Evolutionary conservation across 371 early-diverging fungal species (phyloP).

Genomic region (Apophysomyces sp.): DNA sequence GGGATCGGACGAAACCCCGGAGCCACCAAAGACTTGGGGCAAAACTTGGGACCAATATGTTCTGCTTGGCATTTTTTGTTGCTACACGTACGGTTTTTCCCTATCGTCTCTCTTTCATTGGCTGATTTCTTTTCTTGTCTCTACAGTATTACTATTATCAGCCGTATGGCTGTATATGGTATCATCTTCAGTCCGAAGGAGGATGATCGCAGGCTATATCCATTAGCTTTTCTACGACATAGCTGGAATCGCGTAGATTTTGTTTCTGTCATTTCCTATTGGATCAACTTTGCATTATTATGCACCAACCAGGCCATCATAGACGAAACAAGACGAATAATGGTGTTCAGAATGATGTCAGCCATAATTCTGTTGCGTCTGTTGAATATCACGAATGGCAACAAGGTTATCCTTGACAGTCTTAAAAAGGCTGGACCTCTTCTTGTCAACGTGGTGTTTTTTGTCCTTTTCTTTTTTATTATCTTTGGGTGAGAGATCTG

Average conservation of each 20-base stretch:
- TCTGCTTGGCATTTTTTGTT: constrained; percentile 50
- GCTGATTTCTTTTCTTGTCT: neutral
- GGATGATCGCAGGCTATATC: constrained; percentile 11
- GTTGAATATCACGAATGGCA: constrained; percentile 61
- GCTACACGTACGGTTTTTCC: constrained; percentile 54
- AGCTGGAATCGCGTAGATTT: constrained; percentile 72
- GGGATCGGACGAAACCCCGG: constrained; percentile 26
- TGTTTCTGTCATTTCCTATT: constrained; percentile 56
- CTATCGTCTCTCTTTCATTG: neutral
- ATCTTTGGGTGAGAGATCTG: constrained; percentile 54
- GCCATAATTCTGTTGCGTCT: constrained; percentile 58
- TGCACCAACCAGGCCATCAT: constrained; percentile 32
- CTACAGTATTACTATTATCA: constrained; percentile 35
- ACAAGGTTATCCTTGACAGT: constrained; percentile 59
- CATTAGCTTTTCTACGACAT: constrained; percentile 60
- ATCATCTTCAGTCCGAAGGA: constrained; percentile 36
- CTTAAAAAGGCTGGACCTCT: constrained; percentile 64
- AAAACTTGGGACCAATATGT: constrained; percentile 58
- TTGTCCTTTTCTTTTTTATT: constrained; percentile 64
- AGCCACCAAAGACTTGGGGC: constrained; percentile 46
- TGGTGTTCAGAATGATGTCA: constrained; percentile 57
- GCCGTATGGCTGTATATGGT: constrained; percentile 59
- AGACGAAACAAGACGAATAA: constrained; percentile 38
- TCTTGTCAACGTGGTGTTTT: constrained; percentile 57
- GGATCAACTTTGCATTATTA: constrained; percentile 55